Base-by-base conservation (phyloP, 208 protist species). In the Wallacemonas collosoma region DNA sequence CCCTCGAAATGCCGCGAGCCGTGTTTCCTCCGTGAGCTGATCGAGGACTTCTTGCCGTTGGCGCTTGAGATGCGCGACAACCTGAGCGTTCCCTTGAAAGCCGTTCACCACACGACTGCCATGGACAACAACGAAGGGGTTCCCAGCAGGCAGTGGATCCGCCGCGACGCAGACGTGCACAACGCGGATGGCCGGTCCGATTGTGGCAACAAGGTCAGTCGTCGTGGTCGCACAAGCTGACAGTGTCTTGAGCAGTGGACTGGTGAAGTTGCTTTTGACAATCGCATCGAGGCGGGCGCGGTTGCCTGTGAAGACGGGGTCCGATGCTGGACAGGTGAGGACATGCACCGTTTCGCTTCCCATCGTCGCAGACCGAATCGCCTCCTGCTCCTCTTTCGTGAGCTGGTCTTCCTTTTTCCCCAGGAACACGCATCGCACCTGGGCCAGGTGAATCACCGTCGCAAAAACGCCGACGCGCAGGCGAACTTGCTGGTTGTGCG, bases 101-200 rank as follows among this genome's bases (percentile, higher is more conserved):
- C 80, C 78, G 15, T 73, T 76, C 36, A 68, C 71, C 1, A 96
- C 89, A 48, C 87, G 85, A 39, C 60, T 78, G 41, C 91, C 91
- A 43, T 96, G 89, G 45, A 96, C 48, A 26, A 96, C 73, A 2
- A 87, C 77, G 69, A 88, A 91, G 2, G 83, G 86, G 69, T 96
- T 96, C 51, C 71, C 48, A 36, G 43, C 65, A 47, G 68, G 67
- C 50, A 65, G 17, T 12, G 77, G 6, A 3, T 55, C 15, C 8
- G n/a, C 26, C 38, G 5, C 9, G 8, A 17, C 71, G 14, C 54
- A 17, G 38, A 62, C 50, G 8, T 14, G 40, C 12, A 57, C 38
- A 35, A 73, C 43, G 26, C 38, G 8, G 9, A 50, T 51, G 8
- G 50, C 41, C 0, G 60, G 60, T 9, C 43, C 41, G n/a, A 48